These are phyloP conservation scores for Quercus glauca DNA, from an alignment of 306 rosid species.

Conservation along the genomic window DNA sequence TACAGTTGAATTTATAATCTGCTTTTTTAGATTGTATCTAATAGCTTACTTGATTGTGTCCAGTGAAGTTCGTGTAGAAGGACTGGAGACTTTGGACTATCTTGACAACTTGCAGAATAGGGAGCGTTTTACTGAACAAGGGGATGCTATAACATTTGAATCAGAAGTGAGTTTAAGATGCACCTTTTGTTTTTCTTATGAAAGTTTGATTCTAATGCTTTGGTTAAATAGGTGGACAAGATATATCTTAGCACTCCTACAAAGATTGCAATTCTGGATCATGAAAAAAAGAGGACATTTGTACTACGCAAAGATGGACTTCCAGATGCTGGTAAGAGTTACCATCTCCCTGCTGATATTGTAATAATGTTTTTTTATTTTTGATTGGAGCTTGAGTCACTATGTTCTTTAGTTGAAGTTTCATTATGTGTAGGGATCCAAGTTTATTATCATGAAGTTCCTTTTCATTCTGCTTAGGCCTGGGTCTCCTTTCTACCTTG, in stretches of 20 bases:
- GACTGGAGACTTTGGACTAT: constrained; percentile 93
- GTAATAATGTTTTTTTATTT: not conserved
- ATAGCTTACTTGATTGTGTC: constrained; percentile 32
- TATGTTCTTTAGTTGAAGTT: constrained; percentile 2
- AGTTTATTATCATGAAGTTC: not conserved
- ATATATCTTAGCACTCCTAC: constrained; percentile 92
- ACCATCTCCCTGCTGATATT: constrained; percentile 20
- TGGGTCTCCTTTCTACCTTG: not conserved
- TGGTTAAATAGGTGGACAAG: constrained; percentile 74
- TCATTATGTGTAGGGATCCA: not conserved
- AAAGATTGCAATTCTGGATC: constrained; percentile 96
- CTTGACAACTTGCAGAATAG: constrained; percentile 81
- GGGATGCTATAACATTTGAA: constrained; percentile 96
- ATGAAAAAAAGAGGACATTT: constrained; percentile 92
- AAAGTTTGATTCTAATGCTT: not conserved
- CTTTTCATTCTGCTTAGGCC: not conserved
- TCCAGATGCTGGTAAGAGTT: constrained; percentile 93
- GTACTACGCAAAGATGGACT: constrained; percentile 95
- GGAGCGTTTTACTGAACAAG: constrained; percentile 92
- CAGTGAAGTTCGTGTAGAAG: constrained; percentile 99
- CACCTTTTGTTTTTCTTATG: constrained; percentile 7
- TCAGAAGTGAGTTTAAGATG: constrained; percentile 61
- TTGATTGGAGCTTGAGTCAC: not conserved
- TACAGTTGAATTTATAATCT: not conserved
- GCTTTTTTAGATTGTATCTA: constrained; percentile 12